Evolutionary conservation across 2,329 filamentous ascomycete species (phyloP), one percentile per base, ranked within the genome.

Genomic region (Colletotrichum siamense): DNA sequence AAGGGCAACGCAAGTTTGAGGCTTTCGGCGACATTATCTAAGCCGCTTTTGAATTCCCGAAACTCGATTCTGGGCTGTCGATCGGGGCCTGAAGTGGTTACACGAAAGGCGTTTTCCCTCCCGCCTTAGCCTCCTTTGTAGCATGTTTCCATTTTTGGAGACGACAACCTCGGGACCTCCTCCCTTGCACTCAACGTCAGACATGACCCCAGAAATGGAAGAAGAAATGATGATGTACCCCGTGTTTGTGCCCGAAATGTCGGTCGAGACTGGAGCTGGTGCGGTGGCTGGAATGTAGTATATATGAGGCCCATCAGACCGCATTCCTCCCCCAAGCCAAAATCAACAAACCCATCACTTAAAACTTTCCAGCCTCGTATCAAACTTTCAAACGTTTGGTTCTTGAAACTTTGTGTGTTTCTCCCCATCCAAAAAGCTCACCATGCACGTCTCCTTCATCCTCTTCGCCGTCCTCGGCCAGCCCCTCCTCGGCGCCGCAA

Each of bases 381-480:
- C 44, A 52, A 22, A 52, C 44, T 52, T 52, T 13, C n/a, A 52
- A 52, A 24, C n/a, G n/a, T 52, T 13, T 7, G 44, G n/a, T 22
- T 13, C 44, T 52, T 12, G 44, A 22, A 24, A 24, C n/a, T 52
- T 22, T 52, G 44, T 22, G 44, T 52, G 44, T 8, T 52, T 8
- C n/a, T 13, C n/a, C 8, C 12, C n/a, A 22, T 9, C 13, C 22
- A 39, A 52, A 36, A 18, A 24, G n/a, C 44, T 22, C 39, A 64
- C 24, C 15, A 71, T 74, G 71, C 44, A 49, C 57, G 24, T 39
- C 39, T 12, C 39, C 16, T 15, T 18, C n/a, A 26, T 44, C n/a
- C 22, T 71, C 32, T 39, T 74, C 71, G 71, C 67, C 57, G 18
- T 71, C 16, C 71, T 74, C 71, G 71, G 71, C 57, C 36, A 34